These are phyloP conservation scores for Ganoderma meredithae DNA, from an alignment of 1,284 basidiomycete species.

Conservation along the genomic window DNA sequence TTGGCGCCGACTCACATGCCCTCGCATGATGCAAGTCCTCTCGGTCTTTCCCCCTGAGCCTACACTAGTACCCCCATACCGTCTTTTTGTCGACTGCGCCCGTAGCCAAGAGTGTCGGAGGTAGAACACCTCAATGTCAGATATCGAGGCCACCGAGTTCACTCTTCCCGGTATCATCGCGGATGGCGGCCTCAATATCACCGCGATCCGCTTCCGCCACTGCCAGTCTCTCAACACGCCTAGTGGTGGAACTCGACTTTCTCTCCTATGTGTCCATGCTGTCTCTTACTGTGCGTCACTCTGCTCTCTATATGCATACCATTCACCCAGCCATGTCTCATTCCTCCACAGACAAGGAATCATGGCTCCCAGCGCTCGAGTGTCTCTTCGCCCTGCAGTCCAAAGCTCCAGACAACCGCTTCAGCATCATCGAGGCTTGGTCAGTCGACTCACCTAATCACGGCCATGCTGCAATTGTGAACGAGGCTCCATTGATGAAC, in stretches of 20 bases:
- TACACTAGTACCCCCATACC: no score
- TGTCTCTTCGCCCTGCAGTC: conserved; percentile 23
- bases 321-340: no score
- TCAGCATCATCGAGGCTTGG: conserved; percentile 26
- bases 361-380: conserved; percentile 34
- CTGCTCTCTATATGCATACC: neutral
- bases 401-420: neutral
- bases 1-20: no score
- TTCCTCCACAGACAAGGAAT: conserved; percentile 34
- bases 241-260: neutral
- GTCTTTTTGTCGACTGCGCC: neutral
- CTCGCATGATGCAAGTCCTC: neutral
- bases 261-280: conserved; percentile 14
- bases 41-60: no score
- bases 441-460: conserved; percentile 24
- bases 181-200: conserved; percentile 2
- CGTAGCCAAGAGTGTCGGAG: neutral
- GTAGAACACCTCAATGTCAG: neutral
- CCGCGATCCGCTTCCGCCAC: neutral
- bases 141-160: conserved; percentile 1
- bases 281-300: conserved; percentile 16
- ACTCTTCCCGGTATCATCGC: neutral
- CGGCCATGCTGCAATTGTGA: conserved; percentile 17
- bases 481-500: conserved; percentile 2
- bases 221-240: neutral